phyloP scores from a whole-genome alignment of 164 flowering plant genomes.

The Tetrastigma voinierianum region DNA sequence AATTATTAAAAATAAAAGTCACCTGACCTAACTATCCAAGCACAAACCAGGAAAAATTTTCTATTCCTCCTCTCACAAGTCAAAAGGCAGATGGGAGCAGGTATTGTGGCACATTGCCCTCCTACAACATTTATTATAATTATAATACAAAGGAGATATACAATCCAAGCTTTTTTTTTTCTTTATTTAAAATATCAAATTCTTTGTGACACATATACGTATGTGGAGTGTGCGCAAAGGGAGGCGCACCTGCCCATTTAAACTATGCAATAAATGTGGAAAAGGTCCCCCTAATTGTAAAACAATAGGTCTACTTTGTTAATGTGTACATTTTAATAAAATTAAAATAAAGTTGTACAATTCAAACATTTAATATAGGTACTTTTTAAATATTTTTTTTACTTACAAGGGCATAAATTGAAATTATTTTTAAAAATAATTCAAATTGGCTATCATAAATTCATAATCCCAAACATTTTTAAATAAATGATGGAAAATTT shows the following conservation, averaged over 20 bases:
- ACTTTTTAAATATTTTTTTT: too few relatives aligned
- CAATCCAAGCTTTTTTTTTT: not conserved
- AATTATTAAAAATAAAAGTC: too few relatives aligned
- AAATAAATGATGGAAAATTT: too few relatives aligned
- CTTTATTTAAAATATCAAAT: not conserved
- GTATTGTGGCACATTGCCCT: slow-evolving; percentile 1
- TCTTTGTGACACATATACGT: not conserved
- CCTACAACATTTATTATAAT: not conserved
- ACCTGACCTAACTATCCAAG: not conserved
- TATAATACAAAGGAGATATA: not conserved
- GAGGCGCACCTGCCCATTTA: not conserved
- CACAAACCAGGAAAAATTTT: slow-evolving; percentile 3
- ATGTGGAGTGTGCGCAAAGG: slow-evolving; percentile 1
- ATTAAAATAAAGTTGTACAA: too few relatives aligned
- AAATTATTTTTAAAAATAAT: too few relatives aligned
- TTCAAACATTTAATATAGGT: too few relatives aligned
- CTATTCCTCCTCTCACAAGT: slow-evolving; percentile 8
- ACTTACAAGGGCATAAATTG: too few relatives aligned
- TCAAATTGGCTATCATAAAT: too few relatives aligned
- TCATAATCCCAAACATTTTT: too few relatives aligned
- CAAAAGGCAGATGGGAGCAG: slow-evolving; percentile 10
- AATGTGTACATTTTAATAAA: too few relatives aligned
- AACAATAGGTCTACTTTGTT: too few relatives aligned
- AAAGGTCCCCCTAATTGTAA: not conserved
- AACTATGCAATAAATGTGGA: not conserved